Conservation (phyloP, 257 asterid species). For the Gentiana dahurica region DNA sequence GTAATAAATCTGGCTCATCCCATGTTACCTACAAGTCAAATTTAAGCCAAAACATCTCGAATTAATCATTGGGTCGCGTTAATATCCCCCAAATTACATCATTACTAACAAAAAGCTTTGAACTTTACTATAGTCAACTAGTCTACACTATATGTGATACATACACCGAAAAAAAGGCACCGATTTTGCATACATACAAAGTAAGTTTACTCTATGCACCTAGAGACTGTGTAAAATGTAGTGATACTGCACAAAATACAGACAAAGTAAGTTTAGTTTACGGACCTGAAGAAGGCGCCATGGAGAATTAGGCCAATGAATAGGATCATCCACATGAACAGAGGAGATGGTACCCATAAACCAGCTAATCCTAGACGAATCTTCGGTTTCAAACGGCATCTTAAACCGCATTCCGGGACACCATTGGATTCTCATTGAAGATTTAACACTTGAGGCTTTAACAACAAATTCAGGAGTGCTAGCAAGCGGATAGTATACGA, state of each 20-base stretch:
- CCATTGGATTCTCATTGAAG: conserved; percentile 60
- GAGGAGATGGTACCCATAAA: conserved; percentile 70
- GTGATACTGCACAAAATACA: too few relatives aligned
- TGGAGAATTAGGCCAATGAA: conserved; percentile 79
- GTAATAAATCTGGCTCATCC: too few relatives aligned
- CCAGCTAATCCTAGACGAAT: conserved; percentile 77
- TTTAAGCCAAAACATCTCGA: background rate
- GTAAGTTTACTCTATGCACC: background rate
- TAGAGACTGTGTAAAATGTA: too few relatives aligned
- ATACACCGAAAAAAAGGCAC: background rate
- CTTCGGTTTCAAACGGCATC: conserved; percentile 85
- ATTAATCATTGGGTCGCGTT: background rate
- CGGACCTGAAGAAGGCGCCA: conserved; percentile 82
- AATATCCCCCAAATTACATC: background rate
- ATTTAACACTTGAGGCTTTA: conserved; percentile 43
- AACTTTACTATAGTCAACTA: background rate
- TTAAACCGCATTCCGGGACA: conserved; percentile 71
- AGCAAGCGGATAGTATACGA: conserved; percentile 54
- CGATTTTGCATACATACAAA: background rate
- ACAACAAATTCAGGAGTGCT: conserved; percentile 80
- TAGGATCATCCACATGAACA: conserved; percentile 48
- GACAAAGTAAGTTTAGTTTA: background rate
- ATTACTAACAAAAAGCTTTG: background rate
- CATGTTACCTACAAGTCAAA: background rate
- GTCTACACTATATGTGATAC: too few relatives aligned